phyloP scores from a whole-genome alignment of 2,329 filamentous ascomycete genomes.

The Erysiphe pisi region DNA sequence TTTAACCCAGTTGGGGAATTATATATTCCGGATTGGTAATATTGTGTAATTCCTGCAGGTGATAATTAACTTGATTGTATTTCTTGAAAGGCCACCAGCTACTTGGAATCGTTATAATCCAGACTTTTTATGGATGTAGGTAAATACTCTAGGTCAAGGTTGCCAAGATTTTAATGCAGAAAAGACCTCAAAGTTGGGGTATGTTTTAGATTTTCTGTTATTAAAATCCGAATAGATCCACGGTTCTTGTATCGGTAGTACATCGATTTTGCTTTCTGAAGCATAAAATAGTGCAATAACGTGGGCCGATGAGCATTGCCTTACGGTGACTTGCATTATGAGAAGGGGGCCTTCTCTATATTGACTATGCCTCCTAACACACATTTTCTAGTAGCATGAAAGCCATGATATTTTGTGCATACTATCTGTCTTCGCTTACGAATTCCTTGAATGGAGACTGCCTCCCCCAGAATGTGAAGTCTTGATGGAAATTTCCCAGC shows the following conservation, averaged over 20 bases:
- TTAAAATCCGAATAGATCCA: neutral
- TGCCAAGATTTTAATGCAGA: neutral
- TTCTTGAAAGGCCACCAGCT: neutral
- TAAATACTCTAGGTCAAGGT: neutral
- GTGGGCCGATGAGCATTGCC: too few relatives aligned
- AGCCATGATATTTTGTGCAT: too few relatives aligned
- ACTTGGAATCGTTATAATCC: too few relatives aligned
- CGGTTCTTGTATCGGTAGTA: constrained; percentile 24
- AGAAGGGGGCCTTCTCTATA: too few relatives aligned
- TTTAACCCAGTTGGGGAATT: constrained; percentile 3
- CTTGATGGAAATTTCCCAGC: too few relatives aligned
- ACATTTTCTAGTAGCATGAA: constrained; percentile 12
- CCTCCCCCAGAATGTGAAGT: constrained; percentile 14
- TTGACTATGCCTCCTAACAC: constrained; percentile 25
- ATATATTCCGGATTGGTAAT: neutral
- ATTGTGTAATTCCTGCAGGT: neutral
- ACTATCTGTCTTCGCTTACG: neutral
- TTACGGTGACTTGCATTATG: too few relatives aligned
- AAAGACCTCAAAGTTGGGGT: neutral
- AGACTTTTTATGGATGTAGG: constrained; percentile 1
- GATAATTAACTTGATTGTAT: neutral
- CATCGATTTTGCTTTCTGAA: too few relatives aligned
- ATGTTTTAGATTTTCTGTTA: neutral
- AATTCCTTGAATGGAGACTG: constrained; percentile 3
- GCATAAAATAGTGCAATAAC: too few relatives aligned